Percentiles rank a stretch among this genome's conserved stretches.
phyloP scores from a whole-genome alignment of 768 basidiomycete species.

The Termitomyces sp. region DNA sequence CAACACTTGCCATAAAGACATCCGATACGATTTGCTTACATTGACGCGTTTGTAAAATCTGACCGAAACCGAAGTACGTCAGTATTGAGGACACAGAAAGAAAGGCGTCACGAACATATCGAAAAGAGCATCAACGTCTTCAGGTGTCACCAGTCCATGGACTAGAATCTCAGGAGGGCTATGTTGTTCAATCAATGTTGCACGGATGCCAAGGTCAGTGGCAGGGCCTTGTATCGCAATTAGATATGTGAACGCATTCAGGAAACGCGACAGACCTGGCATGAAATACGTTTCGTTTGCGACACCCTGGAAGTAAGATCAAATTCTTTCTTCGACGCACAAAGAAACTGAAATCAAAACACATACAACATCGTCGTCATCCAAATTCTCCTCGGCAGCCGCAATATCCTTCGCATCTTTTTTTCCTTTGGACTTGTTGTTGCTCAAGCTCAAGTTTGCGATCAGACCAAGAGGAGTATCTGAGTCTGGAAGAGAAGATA shows the following conservation, averaged over 20 bases:
- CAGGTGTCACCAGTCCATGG: constrained; percentile 72
- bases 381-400: constrained; percentile 39
- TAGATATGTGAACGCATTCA: neutral
- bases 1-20: neutral
- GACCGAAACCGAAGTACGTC: constrained; percentile 2
- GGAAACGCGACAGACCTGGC: constrained; percentile 47
- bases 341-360: constrained; percentile 11
- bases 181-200: constrained; percentile 70
- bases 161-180: constrained; percentile 80
- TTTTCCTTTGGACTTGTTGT: constrained; percentile 42
- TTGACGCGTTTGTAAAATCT: constrained; percentile 74
- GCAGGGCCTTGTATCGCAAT: constrained; percentile 51
- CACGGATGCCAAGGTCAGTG: constrained; percentile 65
- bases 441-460: constrained; percentile 66
- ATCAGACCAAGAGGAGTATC: constrained; percentile 75
- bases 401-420: constrained; percentile 33
- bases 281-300: constrained; percentile 79
- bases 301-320: constrained; percentile 50
- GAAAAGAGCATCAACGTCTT: constrained; percentile 82
- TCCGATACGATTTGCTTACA: constrained; percentile 34
- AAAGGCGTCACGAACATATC: constrained; percentile 54
- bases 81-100: neutral
- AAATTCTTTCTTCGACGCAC: neutral
- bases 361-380: constrained; percentile 65
- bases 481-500: constrained; percentile 58